These are phyloP conservation scores for Avena insularis DNA, from an alignment of 176 grass and related monocot species.

Conservation along the genomic window DNA sequence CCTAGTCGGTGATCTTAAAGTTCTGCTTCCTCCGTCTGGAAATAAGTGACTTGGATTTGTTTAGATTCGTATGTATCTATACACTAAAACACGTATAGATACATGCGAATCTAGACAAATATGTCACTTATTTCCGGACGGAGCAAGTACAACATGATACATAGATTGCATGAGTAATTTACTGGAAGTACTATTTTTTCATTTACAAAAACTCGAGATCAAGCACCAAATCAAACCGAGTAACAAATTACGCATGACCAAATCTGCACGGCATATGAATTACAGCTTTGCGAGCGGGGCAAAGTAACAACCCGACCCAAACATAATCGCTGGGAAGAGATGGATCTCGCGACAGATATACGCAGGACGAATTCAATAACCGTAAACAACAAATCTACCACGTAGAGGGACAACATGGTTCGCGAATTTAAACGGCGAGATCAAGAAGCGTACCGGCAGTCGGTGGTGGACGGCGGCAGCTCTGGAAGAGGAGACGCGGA, in stretches of 20 bases:
- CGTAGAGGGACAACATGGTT: not conserved
- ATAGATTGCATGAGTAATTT: not conserved
- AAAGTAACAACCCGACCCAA: not conserved
- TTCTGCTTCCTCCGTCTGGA: no score
- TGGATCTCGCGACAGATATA: not conserved
- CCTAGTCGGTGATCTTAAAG: not conserved
- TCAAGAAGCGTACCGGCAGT: not conserved
- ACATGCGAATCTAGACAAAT: no score
- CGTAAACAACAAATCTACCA: not conserved
- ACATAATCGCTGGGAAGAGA: not conserved
- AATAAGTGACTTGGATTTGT: no score
- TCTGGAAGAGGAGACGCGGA: not conserved
- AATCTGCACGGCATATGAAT: not conserved
- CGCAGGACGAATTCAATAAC: not conserved
- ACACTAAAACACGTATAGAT: no score
- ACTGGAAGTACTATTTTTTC: not conserved
- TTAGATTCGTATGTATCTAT: no score
- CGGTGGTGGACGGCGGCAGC: slow-evolving; percentile 8
- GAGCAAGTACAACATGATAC: not conserved
- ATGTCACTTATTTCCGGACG: no score
- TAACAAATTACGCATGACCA: not conserved
- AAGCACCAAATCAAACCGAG: not conserved
- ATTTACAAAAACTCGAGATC: not conserved
- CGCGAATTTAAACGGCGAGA: not conserved
- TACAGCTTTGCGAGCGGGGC: not conserved